Conservation (phyloP, 2,329 filamentous ascomycete species). For the Curvularia hawaiiensis region DNA sequence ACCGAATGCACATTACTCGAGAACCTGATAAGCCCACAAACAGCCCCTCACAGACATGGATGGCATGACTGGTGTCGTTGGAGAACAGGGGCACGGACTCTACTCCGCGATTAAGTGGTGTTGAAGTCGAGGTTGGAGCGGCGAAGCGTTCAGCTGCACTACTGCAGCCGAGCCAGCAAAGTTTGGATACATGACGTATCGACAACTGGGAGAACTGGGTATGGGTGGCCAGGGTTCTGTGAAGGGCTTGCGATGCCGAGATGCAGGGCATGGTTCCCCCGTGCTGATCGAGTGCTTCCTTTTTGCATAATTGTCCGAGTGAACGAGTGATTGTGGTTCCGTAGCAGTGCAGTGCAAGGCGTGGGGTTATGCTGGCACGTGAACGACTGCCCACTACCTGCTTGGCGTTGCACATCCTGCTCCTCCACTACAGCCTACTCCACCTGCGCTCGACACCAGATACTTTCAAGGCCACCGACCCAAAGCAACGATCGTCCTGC, state of each 20-base stretch:
- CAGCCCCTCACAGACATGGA: background rate
- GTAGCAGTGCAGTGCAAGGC: background rate
- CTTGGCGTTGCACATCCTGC: background rate
- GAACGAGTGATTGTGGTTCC: background rate
- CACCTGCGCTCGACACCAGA: background rate
- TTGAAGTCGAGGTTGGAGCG: conserved; percentile 9
- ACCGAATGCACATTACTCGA: conserved; percentile 1
- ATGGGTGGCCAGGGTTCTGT: conserved; percentile 1
- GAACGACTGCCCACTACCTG: background rate
- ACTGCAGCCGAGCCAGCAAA: conserved; percentile 11
- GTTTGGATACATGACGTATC: conserved; percentile 12
- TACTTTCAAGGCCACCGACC: background rate
- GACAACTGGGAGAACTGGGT: background rate
- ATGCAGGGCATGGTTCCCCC: conserved; percentile 12
- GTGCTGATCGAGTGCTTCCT: background rate
- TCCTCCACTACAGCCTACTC: background rate
- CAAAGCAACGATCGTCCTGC: background rate
- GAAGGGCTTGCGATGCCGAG: conserved; percentile 1
- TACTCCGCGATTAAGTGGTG: conserved; percentile 6
- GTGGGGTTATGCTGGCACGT: background rate
- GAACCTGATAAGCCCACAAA: background rate
- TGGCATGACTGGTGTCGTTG: conserved; percentile 1
- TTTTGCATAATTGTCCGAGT: conserved; percentile 5
- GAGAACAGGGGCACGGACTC: conserved; percentile 2
- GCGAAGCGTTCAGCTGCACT: conserved; percentile 6